Evolutionary conservation across 2,329 filamentous ascomycete genomes (phyloP).

Genomic region (Colletotrichum destructivum): DNA sequence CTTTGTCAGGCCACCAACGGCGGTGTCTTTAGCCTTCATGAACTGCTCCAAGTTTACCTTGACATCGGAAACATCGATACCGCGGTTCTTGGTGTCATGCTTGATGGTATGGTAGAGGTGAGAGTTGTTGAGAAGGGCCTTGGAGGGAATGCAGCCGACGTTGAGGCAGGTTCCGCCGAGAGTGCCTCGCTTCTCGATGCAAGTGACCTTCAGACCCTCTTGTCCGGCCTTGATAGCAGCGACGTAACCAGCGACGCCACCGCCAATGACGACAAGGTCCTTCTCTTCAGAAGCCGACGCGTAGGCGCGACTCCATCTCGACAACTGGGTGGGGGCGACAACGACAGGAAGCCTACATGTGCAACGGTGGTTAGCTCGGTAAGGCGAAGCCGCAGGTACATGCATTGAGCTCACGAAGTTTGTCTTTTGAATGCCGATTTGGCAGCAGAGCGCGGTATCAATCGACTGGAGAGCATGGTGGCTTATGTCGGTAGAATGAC

Average conservation of each 20-base stretch:
- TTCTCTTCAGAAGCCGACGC: slow-evolving; percentile 82
- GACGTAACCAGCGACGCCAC: slow-evolving; percentile 98
- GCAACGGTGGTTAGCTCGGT: slow-evolving; percentile 24
- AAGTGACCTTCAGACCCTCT: slow-evolving; percentile 95
- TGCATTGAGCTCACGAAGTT: slow-evolving; percentile 62
- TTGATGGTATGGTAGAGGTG: slow-evolving; percentile 97
- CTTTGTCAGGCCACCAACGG: slow-evolving; percentile 91
- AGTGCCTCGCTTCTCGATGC: slow-evolving; percentile 97
- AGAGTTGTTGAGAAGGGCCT: slow-evolving; percentile 99
- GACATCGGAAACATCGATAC: slow-evolving; percentile 97
- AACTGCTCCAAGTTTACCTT: slow-evolving; percentile 95
- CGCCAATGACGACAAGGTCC: slow-evolving; percentile 97
- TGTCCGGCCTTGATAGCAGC: slow-evolving; percentile 99
- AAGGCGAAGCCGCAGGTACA: slow-evolving; percentile 40
- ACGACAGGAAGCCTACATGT: slow-evolving; percentile 64
- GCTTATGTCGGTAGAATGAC: slow-evolving; percentile 43
- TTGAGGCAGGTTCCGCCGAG: slow-evolving; percentile 98
- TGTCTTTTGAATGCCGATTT: slow-evolving; percentile 69
- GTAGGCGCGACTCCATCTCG: slow-evolving; percentile 72
- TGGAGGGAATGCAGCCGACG: slow-evolving; percentile 99
- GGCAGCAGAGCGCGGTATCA: slow-evolving; percentile 71
- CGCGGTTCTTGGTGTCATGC: slow-evolving; percentile 96
- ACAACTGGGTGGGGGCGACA: slow-evolving; percentile 58
- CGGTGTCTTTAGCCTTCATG: slow-evolving; percentile 99
- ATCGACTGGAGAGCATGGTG: slow-evolving; percentile 73